These are phyloP conservation scores for Heritiera littoralis DNA, from an alignment of 345 rosid species.

Conservation along the genomic window DNA sequence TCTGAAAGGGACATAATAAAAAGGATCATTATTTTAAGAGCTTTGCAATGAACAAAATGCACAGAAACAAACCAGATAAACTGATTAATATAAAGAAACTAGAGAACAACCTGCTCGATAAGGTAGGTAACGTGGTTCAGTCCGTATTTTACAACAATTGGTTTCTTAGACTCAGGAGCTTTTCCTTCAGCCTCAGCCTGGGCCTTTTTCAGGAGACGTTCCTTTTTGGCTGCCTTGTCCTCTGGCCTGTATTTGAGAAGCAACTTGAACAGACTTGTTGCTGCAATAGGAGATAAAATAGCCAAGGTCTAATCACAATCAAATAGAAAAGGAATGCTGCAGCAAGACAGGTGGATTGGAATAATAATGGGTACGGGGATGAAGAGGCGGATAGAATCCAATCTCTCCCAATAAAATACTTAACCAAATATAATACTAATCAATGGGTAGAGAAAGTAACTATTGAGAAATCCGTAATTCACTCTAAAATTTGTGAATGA, in stretches of 20 bases:
- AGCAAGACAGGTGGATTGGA: neutral
- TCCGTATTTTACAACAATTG: constrained; percentile 71
- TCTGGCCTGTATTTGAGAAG: constrained; percentile 72
- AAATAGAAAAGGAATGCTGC: neutral
- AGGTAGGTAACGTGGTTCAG: constrained; percentile 77
- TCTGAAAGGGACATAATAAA: constrained; percentile 37
- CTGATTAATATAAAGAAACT: neutral
- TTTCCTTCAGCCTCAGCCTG: constrained; percentile 72
- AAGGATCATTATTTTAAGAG: neutral
- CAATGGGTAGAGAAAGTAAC: neutral
- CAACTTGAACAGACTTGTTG: constrained; percentile 62
- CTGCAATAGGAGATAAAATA: constrained; percentile 30
- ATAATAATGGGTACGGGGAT: no score
- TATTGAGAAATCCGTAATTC: neutral
- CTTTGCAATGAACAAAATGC: neutral
- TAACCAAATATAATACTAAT: neutral
- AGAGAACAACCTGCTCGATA: constrained; percentile 56
- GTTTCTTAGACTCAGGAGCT: constrained; percentile 55
- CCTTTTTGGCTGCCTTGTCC: constrained; percentile 68
- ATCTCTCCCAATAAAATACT: neutral
- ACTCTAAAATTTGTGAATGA: neutral
- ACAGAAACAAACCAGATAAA: neutral
- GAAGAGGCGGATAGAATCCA: neutral
- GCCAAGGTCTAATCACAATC: neutral
- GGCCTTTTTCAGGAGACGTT: constrained; percentile 54